Base-by-base conservation (phyloP, 2,329 filamentous ascomycete genomes). In the Dothistroma pini region DNA sequence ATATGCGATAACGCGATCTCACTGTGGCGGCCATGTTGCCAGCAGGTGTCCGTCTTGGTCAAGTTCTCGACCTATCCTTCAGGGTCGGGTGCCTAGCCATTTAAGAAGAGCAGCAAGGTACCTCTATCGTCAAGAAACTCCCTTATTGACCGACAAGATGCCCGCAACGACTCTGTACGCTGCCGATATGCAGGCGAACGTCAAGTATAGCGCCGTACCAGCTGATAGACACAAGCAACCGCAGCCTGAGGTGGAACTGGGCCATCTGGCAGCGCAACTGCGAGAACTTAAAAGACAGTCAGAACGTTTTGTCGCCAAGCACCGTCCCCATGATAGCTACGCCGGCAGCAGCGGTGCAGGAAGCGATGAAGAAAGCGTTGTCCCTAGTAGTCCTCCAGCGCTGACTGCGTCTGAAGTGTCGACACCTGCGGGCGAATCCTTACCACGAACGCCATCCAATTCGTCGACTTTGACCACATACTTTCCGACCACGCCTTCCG, bases 401-500 rank as follows among this genome's bases (percentile, higher is more conserved):
- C 47, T 64, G 25, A 47, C 63, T 7, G 25, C 49, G 6, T 60
- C 59, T 34, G 56, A 55, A 53, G 56, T 56, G 21, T 59, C 63
- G 12, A 64, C 63, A 21, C 63, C 63, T 19, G 41, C 41, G 8
- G 41, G 41, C 41, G 41, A 44, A 0, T 9, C 8, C 41, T 6
- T 62, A 31, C 63, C 60, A 38, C 56, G 60, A 38, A 64, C 63
- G 8, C 60, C 63, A 19, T 64, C 57, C 1, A 58, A 44, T 16
- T 25, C 62, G 48, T 62, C 60, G 12, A 56, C 59, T 5, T n/a
- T 58, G 41, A 60, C 57, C 6, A 54, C 31, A 7, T 58, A 62
- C 55, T 62, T 62, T 21, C 47, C 57, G 21, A 41, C 41, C 16
- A 50, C 52, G n/a, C 32, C 56, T 12, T 48, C 53, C 1, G 34